A percentile compares a stretch with the other conserved stretches of the same genome.
phyloP scores from a whole-genome alignment of 768 basidiomycete species.

The Amanita rubescens region DNA sequence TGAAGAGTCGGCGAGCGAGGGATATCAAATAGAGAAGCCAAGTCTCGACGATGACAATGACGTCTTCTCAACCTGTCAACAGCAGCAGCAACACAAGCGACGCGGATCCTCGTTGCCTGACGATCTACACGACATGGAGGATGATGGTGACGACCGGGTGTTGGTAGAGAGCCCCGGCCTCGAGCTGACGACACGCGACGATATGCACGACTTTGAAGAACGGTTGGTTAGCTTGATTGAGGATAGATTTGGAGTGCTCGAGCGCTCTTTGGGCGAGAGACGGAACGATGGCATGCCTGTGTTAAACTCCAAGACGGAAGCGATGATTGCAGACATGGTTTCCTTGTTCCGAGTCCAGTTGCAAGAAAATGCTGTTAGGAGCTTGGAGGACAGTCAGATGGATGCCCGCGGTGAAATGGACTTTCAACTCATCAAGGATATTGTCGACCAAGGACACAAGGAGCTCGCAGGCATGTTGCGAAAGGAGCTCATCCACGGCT shows the following conservation, averaged over 20 bases:
- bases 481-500: slow-evolving; percentile 47
- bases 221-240: slow-evolving; percentile 59
- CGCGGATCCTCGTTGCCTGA: slow-evolving; percentile 54
- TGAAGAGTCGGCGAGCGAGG: not conserved
- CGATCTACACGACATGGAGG: slow-evolving; percentile 38
- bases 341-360: slow-evolving; percentile 62
- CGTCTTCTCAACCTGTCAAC: slow-evolving; percentile 25
- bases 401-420: slow-evolving; percentile 75
- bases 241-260: slow-evolving; percentile 54
- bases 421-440: slow-evolving; percentile 65
- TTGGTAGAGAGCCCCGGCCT: slow-evolving; percentile 5
- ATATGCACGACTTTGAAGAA: slow-evolving; percentile 53
- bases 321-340: slow-evolving; percentile 59
- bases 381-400: slow-evolving; percentile 53
- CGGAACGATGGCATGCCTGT: slow-evolving; percentile 11
- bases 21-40: not conserved
- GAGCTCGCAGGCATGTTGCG: slow-evolving; percentile 52
- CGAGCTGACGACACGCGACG: slow-evolving; percentile 43
- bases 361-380: slow-evolving; percentile 50
- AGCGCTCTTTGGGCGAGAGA: slow-evolving; percentile 26
- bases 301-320: slow-evolving; percentile 43
- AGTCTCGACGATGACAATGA: slow-evolving; percentile 24
- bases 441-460: slow-evolving; percentile 60
- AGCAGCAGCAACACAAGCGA: slow-evolving; percentile 25
- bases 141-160: slow-evolving; percentile 24